Evolutionary conservation across 441 rosid genomes (phyloP), one percentile per base, ranked within the genome.

Genomic region (Corymbia citriodora): DNA sequence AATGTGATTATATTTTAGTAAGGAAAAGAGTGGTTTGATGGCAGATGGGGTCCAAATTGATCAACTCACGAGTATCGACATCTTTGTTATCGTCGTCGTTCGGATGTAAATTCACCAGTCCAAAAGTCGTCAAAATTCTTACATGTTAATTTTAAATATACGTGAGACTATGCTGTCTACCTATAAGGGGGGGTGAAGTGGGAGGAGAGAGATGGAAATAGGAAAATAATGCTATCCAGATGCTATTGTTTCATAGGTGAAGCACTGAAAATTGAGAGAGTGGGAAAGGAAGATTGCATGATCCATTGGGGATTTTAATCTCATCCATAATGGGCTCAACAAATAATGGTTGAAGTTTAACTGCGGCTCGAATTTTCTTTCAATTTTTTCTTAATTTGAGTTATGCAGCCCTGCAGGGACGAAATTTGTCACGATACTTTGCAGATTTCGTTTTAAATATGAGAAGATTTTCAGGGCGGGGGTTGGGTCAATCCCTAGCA

Each of bases 21-120:
- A 18, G 48, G 9, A 72, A 17, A 70, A 0, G 0, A 72, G 81
- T 33, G 81, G 25, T 72, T 33, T 21, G 0, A 0, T 72, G 81
- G 81, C 48, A 33, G 9, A 33, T 36, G 25, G 48, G 21, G 48
- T 33, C 8, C 82, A 72, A 72, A 72, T 48, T 72, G 82, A 48
- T 8, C 25, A 33, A 72, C 33, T 14, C 82, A 33, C 25, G 2
- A 18, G 27, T 72, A 0, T 33, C 4, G 27, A 72, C 82, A 33
- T 33, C 48, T 72, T 21, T 0, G 0, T 72, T 3, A 25, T 18
- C 33, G 33, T 33, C 1, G 0, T 11, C 21, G 29, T 74, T 72
- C 49, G 19, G 82, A 72, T 72, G 27, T 19, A 19, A 74, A 74
- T 40, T 74, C 3, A 0, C 83, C 3, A 40, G 40, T 40, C 0